A percentile compares a stretch with the other conserved stretches of the same genome.
Evolutionary conservation across 2,329 filamentous ascomycete species (phyloP).

Genomic region (Celoporthe dispersa): DNA sequence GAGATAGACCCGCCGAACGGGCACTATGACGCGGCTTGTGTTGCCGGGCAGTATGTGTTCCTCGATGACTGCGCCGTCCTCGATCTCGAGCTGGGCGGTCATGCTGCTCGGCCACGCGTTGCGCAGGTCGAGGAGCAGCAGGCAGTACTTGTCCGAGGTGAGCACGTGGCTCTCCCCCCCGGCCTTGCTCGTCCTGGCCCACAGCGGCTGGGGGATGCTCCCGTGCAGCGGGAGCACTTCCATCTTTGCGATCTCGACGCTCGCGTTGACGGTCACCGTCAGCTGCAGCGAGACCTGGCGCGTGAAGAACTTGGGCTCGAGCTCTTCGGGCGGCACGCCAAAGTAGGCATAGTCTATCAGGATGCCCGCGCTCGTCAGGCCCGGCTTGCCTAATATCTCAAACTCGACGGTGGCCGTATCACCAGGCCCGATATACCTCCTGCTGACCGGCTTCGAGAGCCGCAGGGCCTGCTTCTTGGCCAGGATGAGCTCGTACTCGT

Average conservation of each 20-base stretch:
- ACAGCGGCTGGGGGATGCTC: constrained; percentile 65
- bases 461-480: constrained; percentile 73
- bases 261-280: constrained; percentile 89
- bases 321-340: constrained; percentile 69
- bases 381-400: constrained; percentile 84
- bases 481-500: constrained; percentile 83
- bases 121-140: constrained; percentile 81
- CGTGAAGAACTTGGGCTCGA: constrained; percentile 79
- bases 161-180: constrained; percentile 40
- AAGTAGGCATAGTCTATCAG: constrained; percentile 87
- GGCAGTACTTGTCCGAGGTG: constrained; percentile 69
- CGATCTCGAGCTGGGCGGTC: constrained; percentile 63
- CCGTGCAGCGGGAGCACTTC: constrained; percentile 77
- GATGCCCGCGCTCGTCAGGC: constrained; percentile 76
- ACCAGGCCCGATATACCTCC: constrained; percentile 68
- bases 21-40: constrained; percentile 75
- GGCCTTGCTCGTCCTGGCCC: constrained; percentile 51
- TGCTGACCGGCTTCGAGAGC: constrained; percentile 54
- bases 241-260: constrained; percentile 78
- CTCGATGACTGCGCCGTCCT: constrained; percentile 53
- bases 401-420: constrained; percentile 75
- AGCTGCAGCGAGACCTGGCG: constrained; percentile 80
- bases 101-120: constrained; percentile 90
- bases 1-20: constrained; percentile 75
- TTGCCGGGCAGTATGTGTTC: constrained; percentile 68